A percentile compares a stretch with the other conserved stretches of the same genome.
Conservation (phyloP, 495 filamentous ascomycete genomes). For the Lepraria neglecta region DNA sequence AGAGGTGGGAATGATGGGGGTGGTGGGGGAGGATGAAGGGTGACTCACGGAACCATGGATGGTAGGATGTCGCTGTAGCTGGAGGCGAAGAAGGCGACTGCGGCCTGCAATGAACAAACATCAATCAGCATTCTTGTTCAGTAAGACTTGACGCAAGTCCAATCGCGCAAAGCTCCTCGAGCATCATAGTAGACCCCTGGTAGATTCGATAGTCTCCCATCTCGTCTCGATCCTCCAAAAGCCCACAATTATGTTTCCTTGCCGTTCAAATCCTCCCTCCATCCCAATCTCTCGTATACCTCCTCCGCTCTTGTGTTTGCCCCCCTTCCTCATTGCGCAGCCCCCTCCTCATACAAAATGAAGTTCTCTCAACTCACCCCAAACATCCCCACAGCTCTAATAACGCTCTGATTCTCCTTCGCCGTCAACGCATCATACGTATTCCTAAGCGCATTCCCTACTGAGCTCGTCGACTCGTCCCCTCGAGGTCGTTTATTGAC, state of each 20-base stretch:
- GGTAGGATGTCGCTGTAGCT: slow-evolving; percentile 25
- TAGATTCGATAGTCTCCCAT: neutral
- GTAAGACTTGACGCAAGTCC: neutral
- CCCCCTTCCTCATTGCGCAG: neutral
- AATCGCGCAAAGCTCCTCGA: neutral
- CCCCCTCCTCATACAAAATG: neutral
- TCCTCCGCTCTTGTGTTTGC: neutral
- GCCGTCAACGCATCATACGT: slow-evolving; percentile 26
- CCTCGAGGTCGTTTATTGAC: neutral
- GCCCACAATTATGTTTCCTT: neutral
- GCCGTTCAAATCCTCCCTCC: neutral
- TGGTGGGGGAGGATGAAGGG: neutral
- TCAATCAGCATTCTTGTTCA: neutral
- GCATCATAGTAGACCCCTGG: too few relatives aligned
- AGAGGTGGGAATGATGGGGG: neutral
- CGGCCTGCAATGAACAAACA: slow-evolving; percentile 17
- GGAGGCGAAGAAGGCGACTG: slow-evolving; percentile 26
- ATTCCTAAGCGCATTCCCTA: slow-evolving; percentile 12
- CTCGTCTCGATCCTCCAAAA: neutral
- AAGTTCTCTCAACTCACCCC: slow-evolving; percentile 20
- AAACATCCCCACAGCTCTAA: slow-evolving; percentile 26
- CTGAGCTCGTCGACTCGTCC: neutral
- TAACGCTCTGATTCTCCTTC: slow-evolving; percentile 24
- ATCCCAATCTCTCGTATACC: neutral
- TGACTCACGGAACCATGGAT: slow-evolving; percentile 18